Base-by-base conservation (phyloP, 2,329 filamentous ascomycete genomes). In the Thermoascus crustaceus region DNA sequence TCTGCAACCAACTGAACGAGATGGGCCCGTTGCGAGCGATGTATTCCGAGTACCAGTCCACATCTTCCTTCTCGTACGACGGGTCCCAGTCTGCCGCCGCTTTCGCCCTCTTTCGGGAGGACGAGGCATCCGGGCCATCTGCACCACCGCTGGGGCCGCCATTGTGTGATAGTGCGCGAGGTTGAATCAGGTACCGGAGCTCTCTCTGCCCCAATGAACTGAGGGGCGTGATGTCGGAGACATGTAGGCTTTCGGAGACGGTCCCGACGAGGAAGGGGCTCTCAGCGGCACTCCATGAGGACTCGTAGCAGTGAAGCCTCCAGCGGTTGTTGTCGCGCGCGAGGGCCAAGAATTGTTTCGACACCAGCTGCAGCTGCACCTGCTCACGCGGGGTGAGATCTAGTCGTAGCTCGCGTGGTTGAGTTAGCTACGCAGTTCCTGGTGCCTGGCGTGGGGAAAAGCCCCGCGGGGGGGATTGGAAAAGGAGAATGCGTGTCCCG, bases 11-110 rank as follows among this genome's bases (percentile, higher is more conserved):
- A 48, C 74, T 80, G 35, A 86, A 67, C 9, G 71, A 72, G n/a
- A 86, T 70, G 0, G 80, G 78, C 1, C 78, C 86, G 59, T 88
- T 73, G 21, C 88, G 74, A 35, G 88, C 85, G 43, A 93, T 81
- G 53, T 87, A 94, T 58, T 95, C 88, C 37, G 83, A 75, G 57
- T 94, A 94, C 82, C 86, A 95, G 32, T 83, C 78, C 13, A 88
- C 70, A 25, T 68, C 68, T 60, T 95, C 87, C 4, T 62, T 66
- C 0, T 78, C 75, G 44, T 82, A 86, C 0, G 76, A 76, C 1
- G 85, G 85, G 47, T 94, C 85, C 87, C 87, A 94, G 47, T 85
- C 85, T 4, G 80, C 79, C 3, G 55, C 56, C 7, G 54, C 60
- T 38, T 48, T 53, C 24, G 47, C 52, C 38, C 50, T 49, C 35